Evolutionary conservation across 306 rosid genomes (phyloP), one percentile per base, ranked within the genome.

Genomic region (Mimosa bimucronata): DNA sequence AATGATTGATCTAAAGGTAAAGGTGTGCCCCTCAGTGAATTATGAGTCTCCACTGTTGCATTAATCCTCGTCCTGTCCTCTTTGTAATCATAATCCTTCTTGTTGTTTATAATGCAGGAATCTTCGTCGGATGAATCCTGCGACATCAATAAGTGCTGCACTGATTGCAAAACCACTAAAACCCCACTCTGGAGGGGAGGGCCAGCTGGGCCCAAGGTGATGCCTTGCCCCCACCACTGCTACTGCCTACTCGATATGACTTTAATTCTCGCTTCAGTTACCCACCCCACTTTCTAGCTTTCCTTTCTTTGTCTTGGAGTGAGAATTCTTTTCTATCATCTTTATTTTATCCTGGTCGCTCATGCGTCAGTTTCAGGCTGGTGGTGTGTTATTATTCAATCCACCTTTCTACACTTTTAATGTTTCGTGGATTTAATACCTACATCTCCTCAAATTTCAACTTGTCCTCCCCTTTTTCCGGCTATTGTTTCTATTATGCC

Each of bases 111-210:
- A 13, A 30, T 57, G 76, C 80, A 84, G 97, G 87, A 82, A 79
- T 77, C 81, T 42, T 55, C 79, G 41, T 34, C 67, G 29, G 73
- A 71, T n/a, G 86, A 74, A n/a, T 52, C 52, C 52, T 23, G 48
- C 18, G 88, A 71, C 83, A 74, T 38, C 70, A 80, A 83, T 71
- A 94, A 83, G 75, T 82, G 81, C 50, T 94, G 97, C 31, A 14
- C 80, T 30, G 86, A 85, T 48, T 94, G 97, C 90, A 86, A 84
- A 76, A 82, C 97, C 74, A 90, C 93, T 6, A 88, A 83, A 64
- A 92, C 98, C 5, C 97, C 98, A 29, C 80, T 94, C 16, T 94
- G 98, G 98, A 84, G 97, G 71, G 90, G 80, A 66, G 98, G 97
- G 65, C 97, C 97, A 6, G 90, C 91, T 82, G 91, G 98, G 10